Evolutionary conservation across 192 early-diverging fungal species (phyloP).

Genomic region (Gamsiella multidivaricata): DNA sequence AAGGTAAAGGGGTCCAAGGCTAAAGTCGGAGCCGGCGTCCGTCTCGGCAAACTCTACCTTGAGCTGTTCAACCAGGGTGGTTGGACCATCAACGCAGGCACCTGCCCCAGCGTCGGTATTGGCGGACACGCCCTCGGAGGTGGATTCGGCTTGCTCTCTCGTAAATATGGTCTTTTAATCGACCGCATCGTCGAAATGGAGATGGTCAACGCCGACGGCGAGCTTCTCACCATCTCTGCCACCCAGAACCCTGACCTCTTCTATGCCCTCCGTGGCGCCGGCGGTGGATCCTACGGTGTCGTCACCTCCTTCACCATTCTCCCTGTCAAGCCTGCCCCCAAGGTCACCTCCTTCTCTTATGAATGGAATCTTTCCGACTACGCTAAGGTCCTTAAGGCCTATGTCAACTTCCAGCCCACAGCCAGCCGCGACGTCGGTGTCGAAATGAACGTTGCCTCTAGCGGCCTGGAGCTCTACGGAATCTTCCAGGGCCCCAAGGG

Average conservation of each 20-base stretch:
- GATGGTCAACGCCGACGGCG: conserved; percentile 62
- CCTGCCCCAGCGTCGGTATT: conserved; percentile 70
- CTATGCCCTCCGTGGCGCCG: conserved; percentile 72
- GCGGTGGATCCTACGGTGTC: conserved; percentile 61
- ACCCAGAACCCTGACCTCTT: conserved; percentile 65
- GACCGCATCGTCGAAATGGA: conserved; percentile 59
- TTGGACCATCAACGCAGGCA: conserved; percentile 61
- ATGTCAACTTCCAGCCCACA: conserved; percentile 12
- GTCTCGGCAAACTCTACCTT: conserved; percentile 64
- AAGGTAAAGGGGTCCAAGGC: conserved; percentile 34
- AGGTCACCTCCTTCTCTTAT: conserved; percentile 48
- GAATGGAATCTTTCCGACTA: conserved; percentile 27
- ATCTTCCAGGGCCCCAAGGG: conserved; percentile 45
- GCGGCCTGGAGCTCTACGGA: conserved; percentile 29
- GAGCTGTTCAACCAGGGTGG: conserved; percentile 45
- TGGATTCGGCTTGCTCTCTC: conserved; percentile 62
- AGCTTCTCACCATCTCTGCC: conserved; percentile 54
- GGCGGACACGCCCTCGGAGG: conserved; percentile 68
- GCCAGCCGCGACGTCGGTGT: conserved; percentile 44
- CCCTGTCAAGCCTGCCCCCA: conserved; percentile 32
- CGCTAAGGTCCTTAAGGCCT: conserved; percentile 30
- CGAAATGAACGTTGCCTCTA: conserved; percentile 43
- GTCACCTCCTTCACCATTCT: conserved; percentile 55
- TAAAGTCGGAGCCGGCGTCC: conserved; percentile 62
- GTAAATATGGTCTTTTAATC: conserved; percentile 64